Conservation (phyloP, 306 rosid genomes). For the Mimosa pudica region DNA sequence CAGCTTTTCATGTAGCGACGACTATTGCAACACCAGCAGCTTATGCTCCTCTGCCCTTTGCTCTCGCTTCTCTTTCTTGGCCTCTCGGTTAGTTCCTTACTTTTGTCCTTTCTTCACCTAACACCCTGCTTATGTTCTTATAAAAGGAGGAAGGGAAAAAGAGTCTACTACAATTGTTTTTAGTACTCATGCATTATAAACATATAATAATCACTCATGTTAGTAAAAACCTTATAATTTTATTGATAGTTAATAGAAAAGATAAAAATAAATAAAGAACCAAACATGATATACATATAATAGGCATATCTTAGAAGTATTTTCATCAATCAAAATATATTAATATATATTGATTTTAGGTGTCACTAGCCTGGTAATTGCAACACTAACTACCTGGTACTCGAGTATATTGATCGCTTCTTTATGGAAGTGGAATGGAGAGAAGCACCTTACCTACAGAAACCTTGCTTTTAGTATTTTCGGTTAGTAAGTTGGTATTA, state of each 20-base stretch:
- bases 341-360: constrained; percentile 43
- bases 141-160: no score
- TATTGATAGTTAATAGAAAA: background rate
- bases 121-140: background rate
- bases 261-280: background rate
- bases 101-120: background rate
- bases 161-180: background rate
- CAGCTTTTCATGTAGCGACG: constrained; percentile 76
- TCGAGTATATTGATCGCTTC: constrained; percentile 74
- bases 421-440: constrained; percentile 81
- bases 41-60: constrained; percentile 78
- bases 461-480: constrained; percentile 64
- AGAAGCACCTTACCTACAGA: constrained; percentile 69
- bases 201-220: no score
- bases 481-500: constrained; percentile 39
- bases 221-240: background rate
- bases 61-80: constrained; percentile 84
- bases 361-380: constrained; percentile 65
- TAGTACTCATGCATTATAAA: background rate
- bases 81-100: constrained; percentile 51
- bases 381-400: constrained; percentile 78
- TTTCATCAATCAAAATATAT: no score
- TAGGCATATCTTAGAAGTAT: no score
- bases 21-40: constrained; percentile 86
- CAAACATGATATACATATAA: background rate